Base-by-base conservation (phyloP, 176 grass and related monocot genomes). In the Carex pumila region DNA sequence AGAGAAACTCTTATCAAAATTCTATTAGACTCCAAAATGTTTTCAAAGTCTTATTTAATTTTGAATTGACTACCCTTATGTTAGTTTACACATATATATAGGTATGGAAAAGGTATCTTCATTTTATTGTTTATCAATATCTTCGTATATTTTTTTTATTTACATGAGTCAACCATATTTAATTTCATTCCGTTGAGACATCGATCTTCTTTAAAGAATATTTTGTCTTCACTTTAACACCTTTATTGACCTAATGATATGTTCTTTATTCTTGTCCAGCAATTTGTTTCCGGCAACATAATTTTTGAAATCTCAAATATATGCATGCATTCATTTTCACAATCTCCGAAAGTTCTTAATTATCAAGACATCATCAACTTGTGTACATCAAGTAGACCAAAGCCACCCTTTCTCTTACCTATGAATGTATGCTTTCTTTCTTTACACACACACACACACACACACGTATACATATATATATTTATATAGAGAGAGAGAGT, bases 201-300 rank as follows among this genome's bases (percentile, higher is more conserved):
- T 67, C n/a, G n/a, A 66, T 82, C 37, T 52, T 63, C 30, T 83
- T 83, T 83, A 32, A 21, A 82, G 61, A 62, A 83, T 83, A 83
- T 83, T 30, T 83, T 82, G 39, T 29, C 19, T 22, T 53, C 71
- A 75, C 47, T 75, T 30, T 75, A 52, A 25, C 12, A 9, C 61
- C 41, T 29, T 68, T 83, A 50, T 52, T 83, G 43, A 31, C 61
- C 76, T 32, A 18, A 53, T 3, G 17, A 31, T 65, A 83, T 68
- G 43, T 68, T 66, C 80, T 66, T 82, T 83, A 83, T 83, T 83
- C 62, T 49, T 67, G 39, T 83, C 62, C 25, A 50, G 49, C 41
- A 53, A 64, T 54, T 68, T 83, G 12, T 6, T 82, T 41, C 7
- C 43, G 80, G 17, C 61, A 68, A 64, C 17, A 57, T 17, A 55